A percentile compares a stretch with the other conserved stretches of the same genome.
Conservation (phyloP, 352 stramenopile species). For the Phytophthora parvispora region DNA sequence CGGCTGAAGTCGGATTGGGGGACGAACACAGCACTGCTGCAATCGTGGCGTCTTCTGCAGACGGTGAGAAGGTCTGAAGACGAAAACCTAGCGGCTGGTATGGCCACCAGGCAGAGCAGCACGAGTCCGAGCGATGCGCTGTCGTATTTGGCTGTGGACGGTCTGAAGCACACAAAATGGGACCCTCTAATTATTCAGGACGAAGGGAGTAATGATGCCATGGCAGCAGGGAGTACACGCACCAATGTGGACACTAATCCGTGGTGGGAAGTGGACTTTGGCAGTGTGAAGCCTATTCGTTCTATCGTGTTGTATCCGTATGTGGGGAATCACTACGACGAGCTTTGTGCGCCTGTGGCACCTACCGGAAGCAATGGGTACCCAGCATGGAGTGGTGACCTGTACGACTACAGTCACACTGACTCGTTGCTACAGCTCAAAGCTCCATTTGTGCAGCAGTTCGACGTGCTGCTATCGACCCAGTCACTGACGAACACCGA, state of each 20-base stretch:
- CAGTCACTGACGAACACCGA: constrained; percentile 28
- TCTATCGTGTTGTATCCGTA: constrained; percentile 64
- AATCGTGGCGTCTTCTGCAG: constrained; percentile 67
- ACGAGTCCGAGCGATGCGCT: constrained; percentile 46
- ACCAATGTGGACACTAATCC: constrained; percentile 48
- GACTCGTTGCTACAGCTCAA: constrained; percentile 54
- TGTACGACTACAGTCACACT: constrained; percentile 46
- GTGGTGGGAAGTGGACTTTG: constrained; percentile 85
- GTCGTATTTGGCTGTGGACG: constrained; percentile 65
- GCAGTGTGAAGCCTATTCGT: constrained; percentile 48
- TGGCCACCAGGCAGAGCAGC: constrained; percentile 75
- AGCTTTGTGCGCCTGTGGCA: constrained; percentile 34
- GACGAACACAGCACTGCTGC: constrained; percentile 28
- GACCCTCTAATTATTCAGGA: constrained; percentile 42
- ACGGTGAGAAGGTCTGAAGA: constrained; percentile 60
- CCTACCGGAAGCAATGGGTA: constrained; percentile 11
- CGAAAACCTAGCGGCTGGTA: constrained; percentile 69
- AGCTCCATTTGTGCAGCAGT: constrained; percentile 63
- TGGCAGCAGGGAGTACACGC: constrained; percentile 59
- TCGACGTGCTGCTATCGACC: constrained; percentile 57
- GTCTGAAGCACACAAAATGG: constrained; percentile 42
- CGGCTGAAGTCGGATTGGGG: constrained; percentile 61
- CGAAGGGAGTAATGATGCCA: constrained; percentile 3
- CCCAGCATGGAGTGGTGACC: constrained; percentile 45
- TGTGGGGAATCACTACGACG: constrained; percentile 44